These are phyloP conservation scores for Xanthoconium separans DNA, from an alignment of 1,284 basidiomycete species.

Conservation along the genomic window DNA sequence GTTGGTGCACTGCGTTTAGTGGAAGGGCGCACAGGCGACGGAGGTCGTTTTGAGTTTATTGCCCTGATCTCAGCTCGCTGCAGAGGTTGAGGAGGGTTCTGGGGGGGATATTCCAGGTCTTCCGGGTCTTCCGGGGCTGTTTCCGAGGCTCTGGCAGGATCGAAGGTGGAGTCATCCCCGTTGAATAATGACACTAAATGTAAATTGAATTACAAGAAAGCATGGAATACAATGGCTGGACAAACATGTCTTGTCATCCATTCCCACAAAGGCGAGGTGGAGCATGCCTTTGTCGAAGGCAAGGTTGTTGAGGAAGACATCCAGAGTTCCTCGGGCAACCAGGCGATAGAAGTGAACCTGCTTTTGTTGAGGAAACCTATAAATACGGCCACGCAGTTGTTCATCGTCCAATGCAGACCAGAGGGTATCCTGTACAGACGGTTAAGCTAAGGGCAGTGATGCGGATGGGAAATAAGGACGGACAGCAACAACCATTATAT, in stretches of 20 bases:
- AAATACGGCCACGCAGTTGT: constrained; percentile 5
- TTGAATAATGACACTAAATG: background rate
- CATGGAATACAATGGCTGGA: background rate
- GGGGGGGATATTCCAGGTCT: too few relatives aligned
- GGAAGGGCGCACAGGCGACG: too few relatives aligned
- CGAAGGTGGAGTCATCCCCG: too few relatives aligned
- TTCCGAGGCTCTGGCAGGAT: too few relatives aligned
- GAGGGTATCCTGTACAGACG: constrained; percentile 2
- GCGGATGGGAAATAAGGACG: background rate
- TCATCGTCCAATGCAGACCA: constrained; percentile 18
- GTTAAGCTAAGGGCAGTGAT: background rate
- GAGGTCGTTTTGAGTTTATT: too few relatives aligned
- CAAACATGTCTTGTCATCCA: background rate
- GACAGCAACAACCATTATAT: constrained; percentile 21
- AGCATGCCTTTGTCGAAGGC: background rate
- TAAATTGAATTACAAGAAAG: background rate
- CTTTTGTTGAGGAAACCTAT: constrained; percentile 10
- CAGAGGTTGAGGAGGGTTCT: too few relatives aligned
- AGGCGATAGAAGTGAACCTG: constrained; percentile 10
- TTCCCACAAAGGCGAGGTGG: background rate
- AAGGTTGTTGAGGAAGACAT: background rate
- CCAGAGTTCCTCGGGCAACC: background rate
- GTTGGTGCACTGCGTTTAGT: too few relatives aligned
- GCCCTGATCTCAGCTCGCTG: too few relatives aligned
- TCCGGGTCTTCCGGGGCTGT: too few relatives aligned